Base-by-base conservation (phyloP, 2,329 filamentous ascomycete species). In the Fusarium armeniacum region DNA sequence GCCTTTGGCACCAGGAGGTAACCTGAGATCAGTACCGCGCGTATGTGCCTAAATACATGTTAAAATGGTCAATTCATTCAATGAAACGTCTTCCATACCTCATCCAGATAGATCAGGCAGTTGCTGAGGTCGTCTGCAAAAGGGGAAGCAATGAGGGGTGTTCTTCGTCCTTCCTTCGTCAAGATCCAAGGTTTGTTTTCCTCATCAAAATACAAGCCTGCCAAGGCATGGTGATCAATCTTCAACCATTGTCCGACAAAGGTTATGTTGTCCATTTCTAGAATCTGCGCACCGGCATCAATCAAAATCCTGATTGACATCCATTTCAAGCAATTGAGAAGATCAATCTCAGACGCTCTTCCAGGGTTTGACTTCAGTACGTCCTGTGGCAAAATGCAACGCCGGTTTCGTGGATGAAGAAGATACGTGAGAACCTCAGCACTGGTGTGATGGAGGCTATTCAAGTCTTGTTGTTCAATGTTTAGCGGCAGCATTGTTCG, bases 381-480 rank as follows among this genome's bases (percentile, higher is more conserved):
- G 4, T 76, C 75, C 7, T 78, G 81, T 26, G 75, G 65, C 18
- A 71, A 36, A 18, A 66, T 69, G 62, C 87, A 91, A 0, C 33
- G 43, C 2, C 83, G 80, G 65, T 88, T 91, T 38, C 86, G 82
- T 1, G 43, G 51, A 30, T 86, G 82, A 0, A 91, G 78, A 0
- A 92, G 78, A 62, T 89, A 90, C 0, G 81, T 85, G 1, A 91
- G 76, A 0, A 92, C 90, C 56, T 90, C 85, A 0, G 89, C 89
- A 67, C 89, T 91, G 0, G 89, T 91, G 57, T 90, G 87, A 0
- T 77, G 75, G 0, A 92, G 81, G 0, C 82, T 77, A 0, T 81
- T 77, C 0, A 93, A 82, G 62, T 93, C 89, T 2, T 86, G 78
- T 49, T 93, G 90, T 46, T 81, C 76, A 33, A 93, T 87, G 0